Conservation (phyloP, 192 early-diverging fungal genomes). For the Mortierella alpina region DNA sequence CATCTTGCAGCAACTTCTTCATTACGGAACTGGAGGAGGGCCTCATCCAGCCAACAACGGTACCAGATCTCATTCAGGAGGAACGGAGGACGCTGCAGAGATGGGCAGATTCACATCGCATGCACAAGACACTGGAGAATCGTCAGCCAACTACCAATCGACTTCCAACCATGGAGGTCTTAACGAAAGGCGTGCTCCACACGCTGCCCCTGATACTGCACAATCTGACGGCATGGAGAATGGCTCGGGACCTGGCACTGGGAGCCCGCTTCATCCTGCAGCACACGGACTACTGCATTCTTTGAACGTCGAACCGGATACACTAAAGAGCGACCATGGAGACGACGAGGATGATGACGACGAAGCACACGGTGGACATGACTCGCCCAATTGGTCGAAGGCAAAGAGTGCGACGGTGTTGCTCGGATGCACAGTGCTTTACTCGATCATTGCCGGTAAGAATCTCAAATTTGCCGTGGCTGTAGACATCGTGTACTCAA, state of each 20-base stretch:
- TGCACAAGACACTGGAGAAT: conserved; percentile 14
- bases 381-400: conserved; percentile 93
- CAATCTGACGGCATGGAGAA: background rate
- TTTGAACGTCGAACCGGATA: conserved; percentile 37
- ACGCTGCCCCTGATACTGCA: conserved; percentile 3
- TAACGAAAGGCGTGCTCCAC: conserved; percentile 14
- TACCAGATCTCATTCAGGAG: conserved; percentile 9
- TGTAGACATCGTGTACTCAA: background rate
- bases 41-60: conserved; percentile 9
- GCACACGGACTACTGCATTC: conserved; percentile 29
- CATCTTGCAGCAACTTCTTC: conserved; percentile 59
- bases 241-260: background rate
- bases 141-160: conserved; percentile 33
- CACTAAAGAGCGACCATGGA: conserved; percentile 42
- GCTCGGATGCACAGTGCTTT: conserved; percentile 84
- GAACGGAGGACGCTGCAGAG: conserved; percentile 30
- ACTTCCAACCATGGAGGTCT: conserved; percentile 26
- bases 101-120: conserved; percentile 30
- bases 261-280: conserved; percentile 14
- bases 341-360: conserved; percentile 68
- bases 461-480: background rate
- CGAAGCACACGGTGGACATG: conserved; percentile 80
- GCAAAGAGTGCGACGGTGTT: conserved; percentile 82
- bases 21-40: conserved; percentile 26
- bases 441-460: conserved; percentile 82